Percentiles rank a stretch among this genome's conserved stretches.
These are phyloP conservation scores for Rauvolfia tetraphylla DNA, from an alignment of 257 asterid species.

Conservation along the genomic window DNA sequence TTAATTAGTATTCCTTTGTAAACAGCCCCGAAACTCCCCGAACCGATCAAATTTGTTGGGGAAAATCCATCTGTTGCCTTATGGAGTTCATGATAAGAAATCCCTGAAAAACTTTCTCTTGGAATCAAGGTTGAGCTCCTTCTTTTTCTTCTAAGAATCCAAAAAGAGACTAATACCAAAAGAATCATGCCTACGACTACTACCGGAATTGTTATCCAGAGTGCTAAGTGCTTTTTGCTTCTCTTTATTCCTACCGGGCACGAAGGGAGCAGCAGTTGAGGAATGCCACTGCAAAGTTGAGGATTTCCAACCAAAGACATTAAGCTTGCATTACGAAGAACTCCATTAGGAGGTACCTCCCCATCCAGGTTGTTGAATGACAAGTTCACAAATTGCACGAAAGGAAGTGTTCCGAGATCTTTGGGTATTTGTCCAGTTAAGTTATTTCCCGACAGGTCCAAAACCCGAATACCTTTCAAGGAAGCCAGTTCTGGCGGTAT, in stretches of 20 bases:
- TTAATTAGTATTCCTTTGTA: slow-evolving; percentile 20
- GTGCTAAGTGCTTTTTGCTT: neutral
- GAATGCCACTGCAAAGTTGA: slow-evolving; percentile 33
- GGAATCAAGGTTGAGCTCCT: slow-evolving; percentile 1
- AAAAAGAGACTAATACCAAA: slow-evolving; percentile 4
- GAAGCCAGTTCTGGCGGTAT: slow-evolving; percentile 16
- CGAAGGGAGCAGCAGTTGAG: slow-evolving; percentile 15
- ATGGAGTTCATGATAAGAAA: slow-evolving; percentile 26
- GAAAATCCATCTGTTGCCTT: slow-evolving; percentile 22
- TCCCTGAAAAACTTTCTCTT: slow-evolving; percentile 3
- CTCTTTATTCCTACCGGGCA: slow-evolving; percentile 15
- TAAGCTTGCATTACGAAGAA: slow-evolving; percentile 16
- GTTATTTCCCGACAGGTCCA: slow-evolving; percentile 26
- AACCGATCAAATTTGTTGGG: slow-evolving; percentile 17
- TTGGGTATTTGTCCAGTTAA: slow-evolving; percentile 22
- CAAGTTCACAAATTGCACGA: slow-evolving; percentile 22
- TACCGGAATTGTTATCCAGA: neutral
- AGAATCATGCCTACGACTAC: slow-evolving; percentile 2
- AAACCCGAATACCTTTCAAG: slow-evolving; percentile 17
- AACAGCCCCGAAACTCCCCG: slow-evolving; percentile 24
- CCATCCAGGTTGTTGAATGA: slow-evolving; percentile 27
- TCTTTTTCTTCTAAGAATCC: neutral
- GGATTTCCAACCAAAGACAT: slow-evolving; percentile 19
- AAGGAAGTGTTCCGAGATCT: slow-evolving; percentile 10
- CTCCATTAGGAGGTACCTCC: slow-evolving; percentile 17